A percentile compares a stretch with the other conserved stretches of the same genome.
Evolutionary conservation across 768 basidiomycete species (phyloP).

Genomic region (Paxillus rubicundulus): DNA sequence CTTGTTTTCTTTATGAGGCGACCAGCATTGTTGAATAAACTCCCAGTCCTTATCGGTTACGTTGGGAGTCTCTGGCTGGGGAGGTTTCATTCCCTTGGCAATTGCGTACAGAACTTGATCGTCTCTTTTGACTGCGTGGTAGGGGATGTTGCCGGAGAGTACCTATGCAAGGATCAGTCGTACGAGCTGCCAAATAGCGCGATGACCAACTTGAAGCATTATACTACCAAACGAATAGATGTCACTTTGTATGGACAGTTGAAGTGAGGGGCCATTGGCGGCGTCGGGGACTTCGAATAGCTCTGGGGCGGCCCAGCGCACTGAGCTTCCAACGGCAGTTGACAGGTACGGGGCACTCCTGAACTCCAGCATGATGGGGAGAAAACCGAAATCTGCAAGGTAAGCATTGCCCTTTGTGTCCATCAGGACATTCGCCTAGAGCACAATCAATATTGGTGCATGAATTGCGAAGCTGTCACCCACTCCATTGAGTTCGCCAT

Average conservation of each 20-base stretch:
- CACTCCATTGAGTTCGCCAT: constrained; percentile 47
- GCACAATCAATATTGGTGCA: not conserved
- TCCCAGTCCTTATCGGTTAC: constrained; percentile 10
- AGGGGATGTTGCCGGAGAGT: constrained; percentile 22
- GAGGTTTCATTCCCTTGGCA: constrained; percentile 13
- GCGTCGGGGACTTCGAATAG: constrained; percentile 36
- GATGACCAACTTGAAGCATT: constrained; percentile 23
- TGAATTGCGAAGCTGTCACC: not conserved
- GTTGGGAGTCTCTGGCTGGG: not conserved
- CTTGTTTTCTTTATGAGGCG: constrained; percentile 14
- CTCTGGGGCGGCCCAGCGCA: constrained; percentile 47
- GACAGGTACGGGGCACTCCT: constrained; percentile 23
- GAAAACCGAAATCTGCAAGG: constrained; percentile 39
- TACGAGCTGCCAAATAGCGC: not conserved
- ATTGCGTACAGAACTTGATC: constrained; percentile 22
- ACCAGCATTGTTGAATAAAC: constrained; percentile 27
- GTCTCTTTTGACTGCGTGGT: constrained; percentile 21
- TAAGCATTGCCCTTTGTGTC: constrained; percentile 29
- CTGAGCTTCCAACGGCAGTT: constrained; percentile 40
- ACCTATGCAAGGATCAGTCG: constrained; percentile 20
- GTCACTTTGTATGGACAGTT: constrained; percentile 32
- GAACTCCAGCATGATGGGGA: constrained; percentile 26
- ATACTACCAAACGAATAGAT: constrained; percentile 43
- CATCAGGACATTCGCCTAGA: constrained; percentile 37
- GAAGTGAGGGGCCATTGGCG: constrained; percentile 14